A percentile compares a stretch with the other conserved stretches of the same genome.
Evolutionary conservation across 2,329 filamentous ascomycete genomes (phyloP).

Genomic region (Aspergillus sp.): DNA sequence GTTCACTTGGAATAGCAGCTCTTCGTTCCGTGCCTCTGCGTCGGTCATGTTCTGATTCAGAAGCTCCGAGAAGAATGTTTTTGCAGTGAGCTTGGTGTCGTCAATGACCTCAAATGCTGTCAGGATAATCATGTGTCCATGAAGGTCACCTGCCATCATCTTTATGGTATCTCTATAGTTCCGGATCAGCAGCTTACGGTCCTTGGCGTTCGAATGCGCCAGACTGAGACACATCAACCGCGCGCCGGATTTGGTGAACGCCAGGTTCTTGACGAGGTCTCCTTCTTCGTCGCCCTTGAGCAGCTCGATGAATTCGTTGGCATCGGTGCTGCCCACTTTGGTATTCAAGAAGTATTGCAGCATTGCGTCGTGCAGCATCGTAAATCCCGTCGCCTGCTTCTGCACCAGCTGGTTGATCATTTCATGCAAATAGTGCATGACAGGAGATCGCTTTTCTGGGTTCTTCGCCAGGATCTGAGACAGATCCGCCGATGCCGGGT

Average conservation of each 20-base stretch:
- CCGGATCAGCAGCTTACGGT: conserved; percentile 79
- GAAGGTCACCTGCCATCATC: conserved; percentile 68
- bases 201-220: conserved; percentile 81
- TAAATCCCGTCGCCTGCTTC: conserved; percentile 95
- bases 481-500: conserved; percentile 56
- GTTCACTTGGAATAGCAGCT: conserved; percentile 36
- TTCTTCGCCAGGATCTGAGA: conserved; percentile 63
- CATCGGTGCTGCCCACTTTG: conserved; percentile 68
- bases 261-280: conserved; percentile 87
- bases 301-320: conserved; percentile 78
- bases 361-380: conserved; percentile 97
- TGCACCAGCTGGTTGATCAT: conserved; percentile 89
- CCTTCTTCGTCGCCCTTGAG: conserved; percentile 87
- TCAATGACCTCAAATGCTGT: conserved; percentile 86
- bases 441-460: conserved; percentile 77
- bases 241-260: conserved; percentile 85
- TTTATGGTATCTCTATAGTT: conserved; percentile 85
- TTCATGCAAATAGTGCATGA: conserved; percentile 76
- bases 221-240: conserved; percentile 72
- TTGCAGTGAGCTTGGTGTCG: conserved; percentile 81
- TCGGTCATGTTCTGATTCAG: conserved; percentile 54
- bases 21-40: conserved; percentile 33
- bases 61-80: conserved; percentile 79
- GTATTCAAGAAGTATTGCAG: conserved; percentile 86
- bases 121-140: conserved; percentile 74